Base-by-base conservation (phyloP, 2,329 filamentous ascomycete genomes). In the Fusarium tanahbumbuense region DNA sequence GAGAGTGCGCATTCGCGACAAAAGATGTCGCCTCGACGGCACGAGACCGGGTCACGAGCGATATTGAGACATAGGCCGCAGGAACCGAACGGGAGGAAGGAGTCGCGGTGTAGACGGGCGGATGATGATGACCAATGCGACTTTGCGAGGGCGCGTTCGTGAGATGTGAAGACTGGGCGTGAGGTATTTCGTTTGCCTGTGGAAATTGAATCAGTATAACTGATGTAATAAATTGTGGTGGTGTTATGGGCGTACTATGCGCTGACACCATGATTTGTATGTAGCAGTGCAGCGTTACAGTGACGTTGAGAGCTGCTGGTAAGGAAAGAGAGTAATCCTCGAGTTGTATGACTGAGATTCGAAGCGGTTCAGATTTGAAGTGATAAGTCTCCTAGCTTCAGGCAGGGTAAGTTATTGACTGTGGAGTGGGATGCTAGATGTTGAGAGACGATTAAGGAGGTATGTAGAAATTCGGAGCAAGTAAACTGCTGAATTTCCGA, bases 1-100 rank as follows among this genome's bases (percentile, higher is more conserved):
- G 85, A 90, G 56, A 98, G 88, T 11, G 94, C 94, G 82, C 95
- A 99, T 83, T 98, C 96, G 73, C 93, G 90, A 80, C 95, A 99
- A 83, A 98, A 98, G 16, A 99, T 85, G 79, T 98, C 94, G 66
- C 95, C 95, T 70, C 90, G 88, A 5, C 87, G 84, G 80, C 95
- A 98, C 23, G 93, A 90, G 37, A 98, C 93, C 1, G 96, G 94
- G 48, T 93, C 89, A 30, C 91, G 88, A 22, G 94, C 92, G 10
- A 91, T 88, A 64, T 94, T 88, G 18, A 98, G 90, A 77, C 95
- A 99, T 28, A 99, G 86, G 56, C 91, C 89, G 83, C 95, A 99
- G 23, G 91, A 93, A 56, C 92, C 93, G 79, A 98, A 97, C 8
- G 93, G 91, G 13, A 98, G 89, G 80, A 97, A 98, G 59, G 93